Evolutionary conservation across 768 basidiomycete genomes (phyloP).

Genomic region (Tremella mesenterica): DNA sequence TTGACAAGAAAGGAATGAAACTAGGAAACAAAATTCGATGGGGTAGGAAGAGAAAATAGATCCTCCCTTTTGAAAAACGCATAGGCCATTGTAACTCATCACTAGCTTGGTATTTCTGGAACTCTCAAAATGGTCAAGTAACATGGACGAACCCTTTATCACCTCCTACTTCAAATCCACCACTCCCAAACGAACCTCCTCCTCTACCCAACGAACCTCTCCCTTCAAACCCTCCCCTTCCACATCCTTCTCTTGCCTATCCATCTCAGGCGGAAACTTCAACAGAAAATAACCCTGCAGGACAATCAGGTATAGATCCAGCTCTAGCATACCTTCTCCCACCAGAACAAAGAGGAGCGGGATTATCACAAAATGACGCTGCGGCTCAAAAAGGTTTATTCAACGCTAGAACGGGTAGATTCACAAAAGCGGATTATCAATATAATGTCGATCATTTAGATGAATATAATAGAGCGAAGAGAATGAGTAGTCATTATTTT

Average conservation of each 20-base stretch:
- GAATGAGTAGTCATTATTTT: constrained; percentile 41
- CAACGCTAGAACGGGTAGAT: constrained; percentile 41
- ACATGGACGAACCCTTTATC: constrained; percentile 43
- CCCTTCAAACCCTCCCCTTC: not conserved
- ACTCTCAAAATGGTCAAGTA: constrained; percentile 34
- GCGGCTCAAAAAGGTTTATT: constrained; percentile 30
- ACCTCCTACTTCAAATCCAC: constrained; percentile 11
- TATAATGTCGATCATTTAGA: constrained; percentile 38
- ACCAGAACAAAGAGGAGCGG: constrained; percentile 15
- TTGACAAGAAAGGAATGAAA: no score
- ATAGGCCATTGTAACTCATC: not conserved
- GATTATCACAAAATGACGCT: not conserved
- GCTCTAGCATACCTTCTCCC: constrained; percentile 35
- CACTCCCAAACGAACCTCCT: constrained; percentile 6
- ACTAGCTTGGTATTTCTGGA: constrained; percentile 45
- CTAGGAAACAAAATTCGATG: no score
- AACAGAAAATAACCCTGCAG: no score
- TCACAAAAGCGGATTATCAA: constrained; percentile 32
- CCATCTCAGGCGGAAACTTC: no score
- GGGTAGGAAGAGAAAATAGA: no score
- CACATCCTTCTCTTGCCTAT: not conserved
- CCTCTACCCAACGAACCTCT: constrained; percentile 6
- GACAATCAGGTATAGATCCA: constrained; percentile 29
- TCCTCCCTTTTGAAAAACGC: no score
- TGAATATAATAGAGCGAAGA: constrained; percentile 37